Conservation (phyloP, 192 early-diverging fungal genomes). For the Endogone sp. region DNA sequence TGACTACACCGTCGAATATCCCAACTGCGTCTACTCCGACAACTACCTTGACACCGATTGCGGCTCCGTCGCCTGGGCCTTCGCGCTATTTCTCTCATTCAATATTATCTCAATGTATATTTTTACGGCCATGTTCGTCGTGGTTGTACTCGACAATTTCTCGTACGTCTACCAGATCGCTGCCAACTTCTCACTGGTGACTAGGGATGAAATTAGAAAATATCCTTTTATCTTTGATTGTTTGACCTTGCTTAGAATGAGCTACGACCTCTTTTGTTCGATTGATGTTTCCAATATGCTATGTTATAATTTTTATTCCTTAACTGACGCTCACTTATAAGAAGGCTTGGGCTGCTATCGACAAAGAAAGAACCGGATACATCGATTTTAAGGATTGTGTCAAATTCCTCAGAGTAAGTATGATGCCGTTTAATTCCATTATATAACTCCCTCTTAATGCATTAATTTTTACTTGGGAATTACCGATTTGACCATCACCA, state of each 20-base stretch:
- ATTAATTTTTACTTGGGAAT: constrained; percentile 14
- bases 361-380: constrained; percentile 42
- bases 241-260: background rate
- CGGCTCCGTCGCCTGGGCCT: constrained; percentile 49
- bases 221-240: constrained; percentile 28
- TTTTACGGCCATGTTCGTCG: constrained; percentile 58
- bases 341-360: constrained; percentile 44
- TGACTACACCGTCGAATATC: constrained; percentile 49
- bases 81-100: constrained; percentile 50
- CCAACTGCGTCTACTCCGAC: constrained; percentile 42
- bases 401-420: constrained; percentile 46
- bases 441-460: constrained; percentile 12
- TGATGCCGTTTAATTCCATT: background rate
- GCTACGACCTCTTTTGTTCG: no score
- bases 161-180: constrained; percentile 60
- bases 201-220: constrained; percentile 54
- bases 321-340: constrained; percentile 38
- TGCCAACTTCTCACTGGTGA: constrained; percentile 51
- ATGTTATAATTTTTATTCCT: constrained; percentile 28
- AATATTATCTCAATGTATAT: constrained; percentile 70
- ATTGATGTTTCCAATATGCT: no score
- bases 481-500: no score
- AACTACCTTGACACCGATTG: constrained; percentile 52
- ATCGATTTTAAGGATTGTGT: constrained; percentile 43
- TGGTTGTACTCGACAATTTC: constrained; percentile 59